Conservation (phyloP, 1,284 basidiomycete genomes). For the Moesziomyces globuligerus region DNA sequence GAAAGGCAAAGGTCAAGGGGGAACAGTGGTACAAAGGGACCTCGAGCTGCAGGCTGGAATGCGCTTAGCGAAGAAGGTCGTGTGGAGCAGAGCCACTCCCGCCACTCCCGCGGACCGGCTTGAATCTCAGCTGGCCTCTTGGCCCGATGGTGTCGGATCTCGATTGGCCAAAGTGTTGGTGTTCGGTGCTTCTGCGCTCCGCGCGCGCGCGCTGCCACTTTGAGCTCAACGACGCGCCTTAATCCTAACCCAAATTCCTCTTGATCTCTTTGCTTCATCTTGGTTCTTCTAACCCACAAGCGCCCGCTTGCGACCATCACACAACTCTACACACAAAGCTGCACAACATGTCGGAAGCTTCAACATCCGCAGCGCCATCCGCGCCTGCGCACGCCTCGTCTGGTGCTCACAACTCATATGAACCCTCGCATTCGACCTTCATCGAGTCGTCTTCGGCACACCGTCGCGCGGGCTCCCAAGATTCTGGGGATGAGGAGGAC, state of each 20-base stretch:
- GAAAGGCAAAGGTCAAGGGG: background rate
- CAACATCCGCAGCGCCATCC: conserved; percentile 11
- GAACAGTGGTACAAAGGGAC: background rate
- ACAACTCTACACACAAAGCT: background rate
- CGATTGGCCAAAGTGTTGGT: background rate
- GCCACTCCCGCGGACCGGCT: too few relatives aligned
- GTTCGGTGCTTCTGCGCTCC: too few relatives aligned
- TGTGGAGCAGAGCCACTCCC: too few relatives aligned
- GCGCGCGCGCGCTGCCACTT: background rate
- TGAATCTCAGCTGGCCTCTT: background rate
- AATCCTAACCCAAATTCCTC: background rate
- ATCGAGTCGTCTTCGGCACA: conserved; percentile 33
- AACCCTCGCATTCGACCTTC: conserved; percentile 12
- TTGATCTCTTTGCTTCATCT: background rate
- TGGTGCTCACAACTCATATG: background rate
- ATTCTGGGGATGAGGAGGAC: conserved; percentile 10
- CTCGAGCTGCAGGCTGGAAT: too few relatives aligned
- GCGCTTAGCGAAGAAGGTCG: too few relatives aligned
- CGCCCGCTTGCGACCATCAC: background rate
- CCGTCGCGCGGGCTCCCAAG: conserved; percentile 6
- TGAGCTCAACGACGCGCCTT: background rate
- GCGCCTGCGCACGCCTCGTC: background rate
- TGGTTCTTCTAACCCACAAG: background rate
- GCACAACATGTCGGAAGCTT: conserved; percentile 14
- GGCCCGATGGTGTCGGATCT: too few relatives aligned